phyloP scores from a whole-genome alignment of 73 alveolate species.

The Tetrahymena elliotti region DNA sequence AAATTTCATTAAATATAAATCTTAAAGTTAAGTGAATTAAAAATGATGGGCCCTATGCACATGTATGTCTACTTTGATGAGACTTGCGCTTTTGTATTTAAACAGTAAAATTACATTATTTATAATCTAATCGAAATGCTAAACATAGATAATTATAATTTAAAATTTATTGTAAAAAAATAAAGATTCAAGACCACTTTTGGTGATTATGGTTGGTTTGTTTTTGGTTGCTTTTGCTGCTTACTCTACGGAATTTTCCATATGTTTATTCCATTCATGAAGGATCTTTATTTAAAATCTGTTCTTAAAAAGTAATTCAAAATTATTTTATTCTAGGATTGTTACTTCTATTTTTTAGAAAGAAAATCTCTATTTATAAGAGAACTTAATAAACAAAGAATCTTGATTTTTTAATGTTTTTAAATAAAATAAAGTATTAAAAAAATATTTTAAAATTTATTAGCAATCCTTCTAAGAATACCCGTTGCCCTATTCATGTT shows the following conservation, averaged over 20 bases:
- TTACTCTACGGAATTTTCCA: neutral
- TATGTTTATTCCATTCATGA: neutral
- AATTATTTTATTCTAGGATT: neutral
- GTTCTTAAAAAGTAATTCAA: neutral
- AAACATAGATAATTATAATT: neutral
- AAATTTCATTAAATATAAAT: neutral
- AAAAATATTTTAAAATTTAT: neutral
- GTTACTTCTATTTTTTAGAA: neutral
- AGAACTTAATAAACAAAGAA: neutral
- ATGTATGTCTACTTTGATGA: neutral
- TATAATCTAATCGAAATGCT: neutral
- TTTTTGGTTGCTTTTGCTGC: neutral
- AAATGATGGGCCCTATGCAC: slow-evolving; percentile 2
- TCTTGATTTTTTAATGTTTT: neutral
- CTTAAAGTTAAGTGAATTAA: neutral
- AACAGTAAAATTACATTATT: neutral
- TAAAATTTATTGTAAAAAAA: neutral
- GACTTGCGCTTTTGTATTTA: neutral
- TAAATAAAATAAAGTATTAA: neutral
- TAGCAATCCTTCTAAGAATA: neutral
- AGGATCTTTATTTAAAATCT: neutral
- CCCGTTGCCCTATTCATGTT: neutral
- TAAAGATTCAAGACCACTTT: neutral
- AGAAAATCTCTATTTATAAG: neutral
- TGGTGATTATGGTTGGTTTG: neutral